Conservation (phyloP, 2,329 filamentous ascomycete genomes). For the Botrytis byssoidea region DNA sequence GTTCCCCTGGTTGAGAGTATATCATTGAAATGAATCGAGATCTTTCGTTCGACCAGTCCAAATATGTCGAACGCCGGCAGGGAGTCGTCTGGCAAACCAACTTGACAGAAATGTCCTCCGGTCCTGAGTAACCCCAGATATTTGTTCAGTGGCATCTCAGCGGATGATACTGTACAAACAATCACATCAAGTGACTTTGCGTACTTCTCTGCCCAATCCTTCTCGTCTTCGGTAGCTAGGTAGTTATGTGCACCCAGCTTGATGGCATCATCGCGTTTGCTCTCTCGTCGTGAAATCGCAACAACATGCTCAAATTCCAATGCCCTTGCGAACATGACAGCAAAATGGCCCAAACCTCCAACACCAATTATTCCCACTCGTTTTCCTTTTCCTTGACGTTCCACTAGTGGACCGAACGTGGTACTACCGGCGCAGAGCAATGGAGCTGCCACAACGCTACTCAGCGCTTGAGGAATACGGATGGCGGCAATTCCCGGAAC, state of each 20-base stretch:
- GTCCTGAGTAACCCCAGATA: slow-evolving; percentile 61
- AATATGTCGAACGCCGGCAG: slow-evolving; percentile 54
- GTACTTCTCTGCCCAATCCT: slow-evolving; percentile 59
- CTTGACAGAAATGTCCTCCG: slow-evolving; percentile 61
- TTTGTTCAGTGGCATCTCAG: slow-evolving; percentile 59
- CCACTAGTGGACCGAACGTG: slow-evolving; percentile 65
- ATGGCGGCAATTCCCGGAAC: slow-evolving; percentile 58
- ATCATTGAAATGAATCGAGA: slow-evolving; percentile 45
- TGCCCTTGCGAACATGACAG: slow-evolving; percentile 67
- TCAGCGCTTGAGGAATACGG: slow-evolving; percentile 53
- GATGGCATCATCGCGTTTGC: slow-evolving; percentile 59
- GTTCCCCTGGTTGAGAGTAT: slow-evolving; percentile 51
- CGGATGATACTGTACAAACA: slow-evolving; percentile 55
- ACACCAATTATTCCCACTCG: slow-evolving; percentile 66
- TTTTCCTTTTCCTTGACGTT: slow-evolving; percentile 68
- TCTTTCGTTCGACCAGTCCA: slow-evolving; percentile 55
- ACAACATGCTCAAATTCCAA: slow-evolving; percentile 65
- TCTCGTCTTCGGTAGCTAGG: slow-evolving; percentile 51
- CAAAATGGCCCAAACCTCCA: slow-evolving; percentile 70
- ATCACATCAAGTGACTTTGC: slow-evolving; percentile 55
- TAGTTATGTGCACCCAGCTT: slow-evolving; percentile 60
- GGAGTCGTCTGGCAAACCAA: slow-evolving; percentile 63
- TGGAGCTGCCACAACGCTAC: slow-evolving; percentile 55
- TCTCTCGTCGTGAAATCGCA: slow-evolving; percentile 58
- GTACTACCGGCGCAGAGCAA: slow-evolving; percentile 79